Base-by-base conservation (phyloP, 768 basidiomycete genomes). In the Suillus spraguei region DNA sequence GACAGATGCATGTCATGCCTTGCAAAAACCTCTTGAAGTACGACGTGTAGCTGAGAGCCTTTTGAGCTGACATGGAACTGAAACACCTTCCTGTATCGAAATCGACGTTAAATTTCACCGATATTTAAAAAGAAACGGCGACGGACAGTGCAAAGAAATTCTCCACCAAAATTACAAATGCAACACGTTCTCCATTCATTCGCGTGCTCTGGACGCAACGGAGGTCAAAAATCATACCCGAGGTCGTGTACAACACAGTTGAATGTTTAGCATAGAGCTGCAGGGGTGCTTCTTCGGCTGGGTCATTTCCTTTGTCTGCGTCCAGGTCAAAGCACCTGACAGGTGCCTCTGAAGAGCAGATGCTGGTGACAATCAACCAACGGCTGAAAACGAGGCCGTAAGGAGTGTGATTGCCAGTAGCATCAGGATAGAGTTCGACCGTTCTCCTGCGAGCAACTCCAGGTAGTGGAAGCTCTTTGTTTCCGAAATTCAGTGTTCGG, bases 251-350 rank as follows among this genome's bases (percentile, higher is more conserved):
- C 56, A 58, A 13, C 24, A 58, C 56, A 20, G 56, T 58, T 41
- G 56, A 58, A 58, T 58, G 56, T 58, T 58, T 58, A 28, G 56
- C 56, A 41, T 58, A 58, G 39, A 58, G 56, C 17, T 58, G 56
- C 11, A 58, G 17, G 55, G 55, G 38, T 20, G 5, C 39, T 41
- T 58, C 56, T 41, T 58, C 56, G 24, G 24, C 38, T 6, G 56
- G 38, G 10, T 58, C 39, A 41, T 41, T 42, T 58, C 56, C 56
- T 11, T 41, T 58, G 39, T 58, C 56, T 41, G 56, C 56, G 20
- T 58, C 56, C 28, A 58, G n/a, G 56, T 58, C 56, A 41, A 58
- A 58, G 22, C 56, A 58, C 24, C 56, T 58, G 24, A 58, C 56
- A 20, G 56, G 56, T 58, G 56, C 56, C 28, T 58, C 56, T 28